Evolutionary conservation across 495 filamentous ascomycete species (phyloP), one percentile per base, ranked within the genome.

Genomic region (Penicilliopsis zonata): DNA sequence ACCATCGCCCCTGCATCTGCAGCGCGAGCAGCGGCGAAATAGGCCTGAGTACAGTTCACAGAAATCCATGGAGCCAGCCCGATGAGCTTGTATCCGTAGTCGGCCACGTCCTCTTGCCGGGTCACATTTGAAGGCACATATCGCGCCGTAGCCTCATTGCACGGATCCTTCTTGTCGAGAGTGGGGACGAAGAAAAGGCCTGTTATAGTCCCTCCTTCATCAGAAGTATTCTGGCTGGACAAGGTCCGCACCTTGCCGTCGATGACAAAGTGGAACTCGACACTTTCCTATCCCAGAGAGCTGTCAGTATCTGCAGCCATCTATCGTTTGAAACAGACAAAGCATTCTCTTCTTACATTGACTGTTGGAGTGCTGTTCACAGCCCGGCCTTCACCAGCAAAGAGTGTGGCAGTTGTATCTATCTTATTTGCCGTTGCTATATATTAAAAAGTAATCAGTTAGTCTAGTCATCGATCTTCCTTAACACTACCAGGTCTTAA

Each of bases 21-120:
- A 4, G 48, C 33, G 14, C 57, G 59, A 8, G 80, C 80, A 13
- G 80, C 67, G 8, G 59, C 49, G 17, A 95, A 53, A 47, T 81
- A 94, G 19, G 72, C 67, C 25, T 61, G 50, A 6, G 80, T 76
- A 39, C 88, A 96, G 13, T 70, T 53, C 2, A 53, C 57, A 26
- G 63, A 78, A 19, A 87, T 63, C 88, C 88, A 95, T n/a, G 88
- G 88, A 6, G 80, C 86, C n/a, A 94, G 54, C 13, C 75, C 87
- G 24, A 94, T 71, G n/a, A 77, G 66, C 3, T 72, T 62, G 35
- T 69, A 68, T 13, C 43, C 45, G 17, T 50, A 54, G 1, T 39
- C 26, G 1, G 80, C 76, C 2, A 94, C 69, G 44, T 90, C 73
- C 30, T 63, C 50, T 37, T 69, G 63, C 13, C 80, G 70, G 9